These are phyloP conservation scores for Clarireedia hainanense DNA, from an alignment of 2,329 filamentous ascomycete genomes.

Conservation along the genomic window DNA sequence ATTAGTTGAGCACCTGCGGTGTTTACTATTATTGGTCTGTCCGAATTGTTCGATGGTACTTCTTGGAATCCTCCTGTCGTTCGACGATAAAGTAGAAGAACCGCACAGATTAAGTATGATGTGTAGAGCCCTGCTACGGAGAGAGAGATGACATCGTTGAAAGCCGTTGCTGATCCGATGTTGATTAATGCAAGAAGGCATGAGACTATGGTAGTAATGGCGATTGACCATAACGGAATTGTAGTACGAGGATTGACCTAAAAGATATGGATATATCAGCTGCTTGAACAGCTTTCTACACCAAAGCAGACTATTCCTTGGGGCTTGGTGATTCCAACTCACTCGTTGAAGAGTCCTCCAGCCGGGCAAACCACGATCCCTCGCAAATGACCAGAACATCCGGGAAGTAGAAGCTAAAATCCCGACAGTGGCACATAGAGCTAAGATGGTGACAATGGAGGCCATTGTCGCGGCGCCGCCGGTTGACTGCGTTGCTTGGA, in stretches of 20 bases:
- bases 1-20: slow-evolving; percentile 1
- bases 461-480: slow-evolving; percentile 40
- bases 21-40: not conserved
- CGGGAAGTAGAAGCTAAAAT: slow-evolving; percentile 30
- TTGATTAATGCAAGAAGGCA: slow-evolving; percentile 32
- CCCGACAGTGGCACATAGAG: slow-evolving; percentile 32
- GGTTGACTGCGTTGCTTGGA: slow-evolving; percentile 37
- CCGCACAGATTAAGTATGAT: slow-evolving; percentile 6
- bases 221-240: slow-evolving; percentile 5
- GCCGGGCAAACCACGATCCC: slow-evolving; percentile 37
- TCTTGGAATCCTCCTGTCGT: not conserved
- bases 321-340: not conserved
- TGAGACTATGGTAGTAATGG: not conserved
- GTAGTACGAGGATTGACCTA: slow-evolving; percentile 1
- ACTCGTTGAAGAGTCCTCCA: slow-evolving; percentile 31
- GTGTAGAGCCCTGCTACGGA: slow-evolving; percentile 6
- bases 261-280: not conserved
- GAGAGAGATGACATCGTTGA: slow-evolving; percentile 43
- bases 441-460: slow-evolving; percentile 34
- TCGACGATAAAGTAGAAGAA: slow-evolving; percentile 9
- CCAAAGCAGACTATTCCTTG: too few relatives aligned
- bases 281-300: too few relatives aligned
- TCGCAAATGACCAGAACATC: slow-evolving; percentile 37
- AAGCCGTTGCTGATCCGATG: slow-evolving; percentile 40
- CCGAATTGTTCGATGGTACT: not conserved